Base-by-base conservation (phyloP, 208 protist species). In the Herpetomonas samuelpessoai region DNA sequence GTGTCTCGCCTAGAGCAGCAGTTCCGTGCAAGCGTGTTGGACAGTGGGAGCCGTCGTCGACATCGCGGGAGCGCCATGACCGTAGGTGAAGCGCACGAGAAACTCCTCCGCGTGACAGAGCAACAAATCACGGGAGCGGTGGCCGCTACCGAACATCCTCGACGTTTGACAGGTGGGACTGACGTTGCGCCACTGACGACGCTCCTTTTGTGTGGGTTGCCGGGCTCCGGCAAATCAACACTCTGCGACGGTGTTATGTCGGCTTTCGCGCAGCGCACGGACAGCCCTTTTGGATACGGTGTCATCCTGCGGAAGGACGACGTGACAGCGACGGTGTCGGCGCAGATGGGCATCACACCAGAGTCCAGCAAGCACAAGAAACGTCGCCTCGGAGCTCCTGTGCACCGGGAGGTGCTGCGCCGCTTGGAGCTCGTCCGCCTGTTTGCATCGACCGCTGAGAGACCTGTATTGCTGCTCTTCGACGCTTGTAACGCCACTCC, bases 401-500 rank as follows among this genome's bases (percentile, higher is more conserved):
- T 86, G 19, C 82, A 84, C 56, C 54, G 29, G 29, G 41, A 35
- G 41, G 49, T 46, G 25, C 24, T 18, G n/a, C 53, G 29, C 4
- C 31, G 24, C 14, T 6, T 62, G 39, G 26, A 38, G 16, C 38
- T 26, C 26, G 41, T 68, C 25, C 18, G 28, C 16, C 27, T 65
- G 41, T 28, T 46, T 49, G 1, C 57, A 59, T 44, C 39, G 24
- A 14, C 24, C 31, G 38, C 30, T 47, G 44, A 19, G n/a, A 29
- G 58, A 18, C 52, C 50, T 22, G 83, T 69, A 2, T 52, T 93
- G 22, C 57, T 96, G 9, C 51, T 96, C 7, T 52, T 91, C 4
- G 89, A 96, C 53, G 89, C 82, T n/a, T 96, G 89, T 56, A 79
- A 96, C 49, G 77, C 74, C 0, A 83, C 80, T 1, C 56, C 18